phyloP scores from a whole-genome alignment of 129 eudicot species.

The Centaurea solstitialis region DNA sequence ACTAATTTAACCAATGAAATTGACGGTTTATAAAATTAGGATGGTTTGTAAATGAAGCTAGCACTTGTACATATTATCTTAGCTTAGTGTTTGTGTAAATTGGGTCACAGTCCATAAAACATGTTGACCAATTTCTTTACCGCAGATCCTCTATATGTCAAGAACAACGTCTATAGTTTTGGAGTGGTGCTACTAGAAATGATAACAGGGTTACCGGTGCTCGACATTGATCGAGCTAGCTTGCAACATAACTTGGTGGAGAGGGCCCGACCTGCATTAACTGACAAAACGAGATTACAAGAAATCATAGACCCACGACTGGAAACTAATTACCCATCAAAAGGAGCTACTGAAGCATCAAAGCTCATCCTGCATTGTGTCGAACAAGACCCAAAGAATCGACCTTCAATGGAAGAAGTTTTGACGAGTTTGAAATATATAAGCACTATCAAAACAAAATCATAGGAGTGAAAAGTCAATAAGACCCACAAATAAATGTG shows the following conservation, averaged over 20 bases:
- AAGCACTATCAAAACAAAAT: constrained; percentile 31
- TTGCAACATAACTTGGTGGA: constrained; percentile 63
- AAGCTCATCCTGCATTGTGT: constrained; percentile 68
- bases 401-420: constrained; percentile 64
- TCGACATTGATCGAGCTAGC: constrained; percentile 55
- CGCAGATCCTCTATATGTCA: constrained; percentile 72
- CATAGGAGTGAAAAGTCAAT: constrained; percentile 31
- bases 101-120: too few relatives aligned
- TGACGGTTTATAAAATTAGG: too few relatives aligned
- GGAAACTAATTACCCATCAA: constrained; percentile 39
- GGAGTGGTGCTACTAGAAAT: constrained; percentile 79
- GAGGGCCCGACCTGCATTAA: constrained; percentile 59
- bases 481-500: background rate
- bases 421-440: constrained; percentile 39
- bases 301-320: constrained; percentile 65
- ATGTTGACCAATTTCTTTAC: background rate
- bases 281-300: constrained; percentile 41
- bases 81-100: too few relatives aligned
- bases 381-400: constrained; percentile 56
- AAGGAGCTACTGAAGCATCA: constrained; percentile 39
- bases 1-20: too few relatives aligned
- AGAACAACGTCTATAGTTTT: constrained; percentile 73
- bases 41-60: too few relatives aligned
- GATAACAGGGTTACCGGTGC: constrained; percentile 61
- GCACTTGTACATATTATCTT: too few relatives aligned